Evolutionary conservation across 352 stramenopile species (phyloP).

Genomic region (Globisporangium barbulae): DNA sequence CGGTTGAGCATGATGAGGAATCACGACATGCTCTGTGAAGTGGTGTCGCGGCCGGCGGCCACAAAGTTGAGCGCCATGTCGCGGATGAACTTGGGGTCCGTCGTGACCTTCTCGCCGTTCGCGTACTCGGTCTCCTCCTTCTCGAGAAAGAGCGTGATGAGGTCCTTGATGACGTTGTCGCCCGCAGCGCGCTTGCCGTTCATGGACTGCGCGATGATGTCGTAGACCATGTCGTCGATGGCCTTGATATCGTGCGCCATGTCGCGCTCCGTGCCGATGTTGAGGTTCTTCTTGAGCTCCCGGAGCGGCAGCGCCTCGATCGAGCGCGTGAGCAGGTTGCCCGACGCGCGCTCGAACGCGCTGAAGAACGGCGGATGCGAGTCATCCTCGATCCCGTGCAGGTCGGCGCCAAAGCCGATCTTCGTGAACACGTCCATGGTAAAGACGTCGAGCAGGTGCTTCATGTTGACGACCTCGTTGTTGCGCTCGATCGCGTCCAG

Average conservation of each 20-base stretch:
- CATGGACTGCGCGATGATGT: constrained; percentile 20
- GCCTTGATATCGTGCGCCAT: constrained; percentile 11
- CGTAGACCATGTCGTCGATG: constrained; percentile 18
- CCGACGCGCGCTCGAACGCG: constrained; percentile 30
- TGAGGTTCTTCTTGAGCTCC: constrained; percentile 21
- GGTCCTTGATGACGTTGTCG: constrained; percentile 14
- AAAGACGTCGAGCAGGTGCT: constrained; percentile 31
- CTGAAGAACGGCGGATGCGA: constrained; percentile 21
- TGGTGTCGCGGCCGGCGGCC: constrained; percentile 72
- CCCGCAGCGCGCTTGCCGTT: background rate
- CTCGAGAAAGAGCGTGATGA: constrained; percentile 56
- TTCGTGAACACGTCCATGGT: constrained; percentile 60
- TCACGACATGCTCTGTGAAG: constrained; percentile 68
- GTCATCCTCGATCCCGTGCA: constrained; percentile 25
- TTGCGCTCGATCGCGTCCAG: background rate
- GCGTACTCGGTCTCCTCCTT: constrained; percentile 23
- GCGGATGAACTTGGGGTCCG: constrained; percentile 33
- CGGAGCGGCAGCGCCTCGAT: constrained; percentile 17
- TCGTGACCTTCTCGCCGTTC: constrained; percentile 1
- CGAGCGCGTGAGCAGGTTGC: constrained; percentile 17
- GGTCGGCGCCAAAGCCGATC: constrained; percentile 48
- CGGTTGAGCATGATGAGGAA: constrained; percentile 72
- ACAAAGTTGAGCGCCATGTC: constrained; percentile 85
- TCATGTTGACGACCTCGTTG: constrained; percentile 15
- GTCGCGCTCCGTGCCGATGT: constrained; percentile 16